phyloP scores from a whole-genome alignment of 176 grass and related monocot genomes.

The Oryza officinalis region DNA sequence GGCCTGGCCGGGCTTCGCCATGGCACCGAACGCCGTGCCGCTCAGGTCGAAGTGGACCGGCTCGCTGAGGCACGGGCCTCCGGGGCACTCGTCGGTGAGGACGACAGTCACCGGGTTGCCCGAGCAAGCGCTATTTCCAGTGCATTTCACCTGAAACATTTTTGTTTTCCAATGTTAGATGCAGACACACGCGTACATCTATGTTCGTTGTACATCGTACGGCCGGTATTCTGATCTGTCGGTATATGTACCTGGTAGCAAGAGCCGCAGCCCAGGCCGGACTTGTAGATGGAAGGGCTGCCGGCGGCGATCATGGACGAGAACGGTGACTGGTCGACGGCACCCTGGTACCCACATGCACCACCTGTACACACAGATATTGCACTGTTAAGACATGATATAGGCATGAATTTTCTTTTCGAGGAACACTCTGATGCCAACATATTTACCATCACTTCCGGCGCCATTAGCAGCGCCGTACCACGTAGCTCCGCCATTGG shows the following conservation, averaged over 20 bases:
- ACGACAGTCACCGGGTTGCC: constrained; percentile 52
- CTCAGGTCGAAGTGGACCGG: constrained; percentile 73
- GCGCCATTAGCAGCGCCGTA: constrained; percentile 62
- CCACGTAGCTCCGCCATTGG: constrained; percentile 59
- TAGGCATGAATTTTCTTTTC: background rate
- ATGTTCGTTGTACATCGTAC: no score
- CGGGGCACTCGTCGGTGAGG: constrained; percentile 60
- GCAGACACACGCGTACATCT: background rate
- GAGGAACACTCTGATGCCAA: background rate
- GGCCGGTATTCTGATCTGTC: background rate
- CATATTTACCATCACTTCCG: constrained; percentile 73
- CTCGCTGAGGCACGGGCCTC: constrained; percentile 44
- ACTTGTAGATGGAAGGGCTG: constrained; percentile 47
- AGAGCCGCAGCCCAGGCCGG: constrained; percentile 63
- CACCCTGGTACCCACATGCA: constrained; percentile 63
- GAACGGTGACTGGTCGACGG: constrained; percentile 51
- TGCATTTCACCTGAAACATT: constrained; percentile 51
- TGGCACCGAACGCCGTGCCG: constrained; percentile 65
- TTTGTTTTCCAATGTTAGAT: background rate
- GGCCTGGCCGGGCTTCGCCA: constrained; percentile 51
- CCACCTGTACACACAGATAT: constrained; percentile 38
- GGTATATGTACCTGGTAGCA: constrained; percentile 55
- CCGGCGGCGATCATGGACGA: constrained; percentile 70
- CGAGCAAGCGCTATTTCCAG: constrained; percentile 52
- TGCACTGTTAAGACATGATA: background rate